phyloP scores from a whole-genome alignment of 2,329 filamentous ascomycete genomes.

The Calonectria montana region DNA sequence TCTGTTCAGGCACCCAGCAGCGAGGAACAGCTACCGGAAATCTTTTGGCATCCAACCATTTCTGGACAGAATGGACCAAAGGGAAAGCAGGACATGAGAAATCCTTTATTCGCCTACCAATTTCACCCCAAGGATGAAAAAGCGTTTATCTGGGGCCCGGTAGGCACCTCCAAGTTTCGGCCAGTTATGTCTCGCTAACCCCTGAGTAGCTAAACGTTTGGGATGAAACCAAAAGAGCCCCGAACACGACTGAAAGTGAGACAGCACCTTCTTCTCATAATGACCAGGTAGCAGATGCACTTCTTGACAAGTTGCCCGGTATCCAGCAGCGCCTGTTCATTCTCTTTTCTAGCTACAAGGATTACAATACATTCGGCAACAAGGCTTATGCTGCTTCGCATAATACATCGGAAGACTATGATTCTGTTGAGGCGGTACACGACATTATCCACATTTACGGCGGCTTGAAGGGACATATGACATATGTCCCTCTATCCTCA shows the following conservation, averaged over 20 bases:
- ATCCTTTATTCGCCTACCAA: conserved; percentile 70
- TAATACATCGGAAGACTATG: conserved; percentile 59
- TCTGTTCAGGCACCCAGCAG: conserved; percentile 60
- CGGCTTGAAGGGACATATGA: conserved; percentile 75
- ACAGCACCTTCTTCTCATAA: conserved; percentile 65
- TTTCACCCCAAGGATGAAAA: conserved; percentile 70
- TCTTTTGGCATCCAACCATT: conserved; percentile 61
- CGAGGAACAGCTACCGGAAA: conserved; percentile 58
- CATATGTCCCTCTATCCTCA: conserved; percentile 76
- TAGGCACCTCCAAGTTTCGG: conserved; percentile 51
- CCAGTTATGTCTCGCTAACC: background rate
- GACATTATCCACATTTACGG: conserved; percentile 71
- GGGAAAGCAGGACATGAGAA: conserved; percentile 66
- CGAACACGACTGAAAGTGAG: conserved; percentile 50
- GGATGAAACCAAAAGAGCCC: conserved; percentile 69
- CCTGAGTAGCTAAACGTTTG: conserved; percentile 65
- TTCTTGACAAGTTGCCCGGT: conserved; percentile 59
- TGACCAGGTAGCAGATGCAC: conserved; percentile 61
- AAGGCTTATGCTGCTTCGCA: conserved; percentile 68
- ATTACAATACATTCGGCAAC: conserved; percentile 77
- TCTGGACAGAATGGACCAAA: conserved; percentile 64
- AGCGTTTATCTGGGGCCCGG: conserved; percentile 70
- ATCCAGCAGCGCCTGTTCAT: conserved; percentile 74
- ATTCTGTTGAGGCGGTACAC: conserved; percentile 75
- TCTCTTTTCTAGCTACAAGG: conserved; percentile 73